Evolutionary conservation across 345 rosid genomes (phyloP).

Genomic region (Brassica carinata): DNA sequence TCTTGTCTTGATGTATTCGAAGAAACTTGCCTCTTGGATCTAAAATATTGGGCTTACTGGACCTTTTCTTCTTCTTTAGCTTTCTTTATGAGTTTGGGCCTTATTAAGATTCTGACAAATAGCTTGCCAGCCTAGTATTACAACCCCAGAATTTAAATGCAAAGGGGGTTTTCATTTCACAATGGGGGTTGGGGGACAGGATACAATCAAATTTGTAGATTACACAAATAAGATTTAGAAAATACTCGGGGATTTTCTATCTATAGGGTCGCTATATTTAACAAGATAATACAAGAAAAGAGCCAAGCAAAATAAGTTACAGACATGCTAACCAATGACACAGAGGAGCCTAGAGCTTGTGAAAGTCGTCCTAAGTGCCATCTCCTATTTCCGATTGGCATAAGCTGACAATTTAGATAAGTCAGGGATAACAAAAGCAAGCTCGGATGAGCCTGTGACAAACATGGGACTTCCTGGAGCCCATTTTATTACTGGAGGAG

Average conservation of each 20-base stretch:
- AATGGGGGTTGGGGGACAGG: background rate
- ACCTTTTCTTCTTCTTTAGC: background rate
- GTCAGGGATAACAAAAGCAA: slow-evolving; percentile 87
- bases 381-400: slow-evolving; percentile 62
- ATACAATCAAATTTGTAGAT: background rate
- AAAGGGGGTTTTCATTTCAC: background rate
- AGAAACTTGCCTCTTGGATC: background rate
- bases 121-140: background rate
- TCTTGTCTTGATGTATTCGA: background rate
- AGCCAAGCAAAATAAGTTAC: background rate
- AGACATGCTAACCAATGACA: background rate
- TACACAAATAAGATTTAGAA: background rate
- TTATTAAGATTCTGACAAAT: background rate
- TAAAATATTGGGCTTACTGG: background rate
- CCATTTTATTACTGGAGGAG: slow-evolving; percentile 89
- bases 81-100: background rate
- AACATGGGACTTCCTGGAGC: slow-evolving; percentile 94
- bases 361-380: background rate
- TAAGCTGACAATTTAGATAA: slow-evolving; percentile 84
- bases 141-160: background rate
- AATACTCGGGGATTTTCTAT: background rate
- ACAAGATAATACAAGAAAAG: background rate
- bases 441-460: slow-evolving; percentile 83
- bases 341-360: background rate
- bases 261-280: background rate